Evolutionary conservation across 106 monocot species (phyloP), one percentile per base, ranked within the genome.

Genomic region (Allium sativum): DNA sequence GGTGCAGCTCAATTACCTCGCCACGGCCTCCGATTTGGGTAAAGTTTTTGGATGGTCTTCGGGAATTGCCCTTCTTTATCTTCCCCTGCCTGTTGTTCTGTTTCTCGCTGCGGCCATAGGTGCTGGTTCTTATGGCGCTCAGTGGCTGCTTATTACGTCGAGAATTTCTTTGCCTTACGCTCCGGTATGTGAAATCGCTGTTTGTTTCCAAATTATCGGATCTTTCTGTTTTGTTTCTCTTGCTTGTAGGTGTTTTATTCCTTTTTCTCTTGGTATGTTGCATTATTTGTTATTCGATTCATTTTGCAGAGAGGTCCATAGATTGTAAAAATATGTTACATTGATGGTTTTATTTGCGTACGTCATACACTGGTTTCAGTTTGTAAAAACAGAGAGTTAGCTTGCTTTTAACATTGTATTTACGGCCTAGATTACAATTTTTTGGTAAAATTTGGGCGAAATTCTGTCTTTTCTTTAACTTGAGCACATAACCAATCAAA

Each of bases 11-110:
- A 87, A 83, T 75, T 81, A 81, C 56, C 78, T 92, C 18, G 83
- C 92, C 48, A 81, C 84, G 12, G 92, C 92, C 13, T 87, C 86
- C 22, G 92, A 92, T 66, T 50, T 92, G 46, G 92, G 92, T 12
- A 92, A 92, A 70, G 74, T 76, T 9, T 58, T 92, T 56, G 92
- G 92, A 0, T 87, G 86, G 86, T 87, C 78, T 3, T 78, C 87
- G 2, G 92, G 92, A n/a, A 78, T 92, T 44, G 87, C 87, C 1
- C 71, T 81, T 55, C 60, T 81, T 48, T 67, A 72, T 44, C 66
- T 92, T 3, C 92, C 92, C 7, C 64, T 87, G 41, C 76, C 75
- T 5, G 40, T 53, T 22, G 84, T 92, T 17, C 87, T 92, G 66
- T 17, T 87, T 71, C 47, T 74, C 59, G 75, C 84, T 64, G 80